Evolutionary conservation across 805 yeast species (phyloP).

Genomic region (Scheffersomyces lignosus): DNA sequence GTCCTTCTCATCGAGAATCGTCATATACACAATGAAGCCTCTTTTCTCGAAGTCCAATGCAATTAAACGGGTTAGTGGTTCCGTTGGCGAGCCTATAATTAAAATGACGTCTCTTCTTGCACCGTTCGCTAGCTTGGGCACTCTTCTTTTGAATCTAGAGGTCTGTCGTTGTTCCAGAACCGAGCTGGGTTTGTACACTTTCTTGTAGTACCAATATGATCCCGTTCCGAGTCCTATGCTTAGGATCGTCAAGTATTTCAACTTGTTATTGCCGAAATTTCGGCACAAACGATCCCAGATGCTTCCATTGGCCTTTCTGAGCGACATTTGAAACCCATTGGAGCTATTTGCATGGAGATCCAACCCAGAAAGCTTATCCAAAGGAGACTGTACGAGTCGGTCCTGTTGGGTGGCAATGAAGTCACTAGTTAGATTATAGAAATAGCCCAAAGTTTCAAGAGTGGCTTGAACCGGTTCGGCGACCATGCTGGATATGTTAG

Average conservation of each 20-base stretch:
- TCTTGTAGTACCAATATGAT: constrained; percentile 8
- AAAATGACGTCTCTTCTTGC: constrained; percentile 75
- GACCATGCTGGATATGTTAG: constrained; percentile 28
- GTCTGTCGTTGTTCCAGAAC: neutral
- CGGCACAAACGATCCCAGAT: constrained; percentile 2
- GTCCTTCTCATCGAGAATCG: constrained; percentile 66
- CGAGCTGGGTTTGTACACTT: neutral
- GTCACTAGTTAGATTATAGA: constrained; percentile 20
- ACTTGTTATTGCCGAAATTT: constrained; percentile 2
- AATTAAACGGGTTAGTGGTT: constrained; percentile 66
- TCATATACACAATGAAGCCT: constrained; percentile 79
- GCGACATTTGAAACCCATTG: constrained; percentile 7
- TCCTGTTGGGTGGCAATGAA: constrained; percentile 24
- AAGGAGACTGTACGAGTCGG: constrained; percentile 9
- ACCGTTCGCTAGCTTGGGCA: constrained; percentile 63
- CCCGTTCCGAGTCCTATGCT: constrained; percentile 27
- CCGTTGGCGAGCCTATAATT: constrained; percentile 74
- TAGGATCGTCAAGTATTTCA: constrained; percentile 13
- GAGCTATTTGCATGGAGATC: neutral
- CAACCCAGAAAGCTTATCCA: constrained; percentile 8
- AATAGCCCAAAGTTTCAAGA: constrained; percentile 22
- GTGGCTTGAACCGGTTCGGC: constrained; percentile 47
- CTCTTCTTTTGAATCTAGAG: constrained; percentile 44
- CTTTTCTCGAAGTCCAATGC: constrained; percentile 74
- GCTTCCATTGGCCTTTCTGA: neutral